These are phyloP conservation scores for Castanopsis chinensis DNA, from an alignment of 306 rosid genomes.

Conservation along the genomic window DNA sequence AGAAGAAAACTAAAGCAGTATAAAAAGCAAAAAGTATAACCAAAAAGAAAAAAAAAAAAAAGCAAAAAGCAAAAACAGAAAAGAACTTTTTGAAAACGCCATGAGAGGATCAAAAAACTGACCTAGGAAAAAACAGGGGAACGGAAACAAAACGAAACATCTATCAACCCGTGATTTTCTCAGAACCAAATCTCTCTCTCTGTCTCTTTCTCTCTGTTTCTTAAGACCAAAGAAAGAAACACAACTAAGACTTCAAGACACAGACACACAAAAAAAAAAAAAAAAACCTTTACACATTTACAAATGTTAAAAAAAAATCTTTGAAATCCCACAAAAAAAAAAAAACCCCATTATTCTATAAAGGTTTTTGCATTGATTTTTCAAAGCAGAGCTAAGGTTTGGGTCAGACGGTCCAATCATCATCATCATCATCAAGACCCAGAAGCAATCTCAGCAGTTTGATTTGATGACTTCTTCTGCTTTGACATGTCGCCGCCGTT, in stretches of 20 bases:
- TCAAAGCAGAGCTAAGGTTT: neutral
- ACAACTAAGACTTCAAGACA: neutral
- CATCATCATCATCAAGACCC: neutral
- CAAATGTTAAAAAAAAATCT: neutral
- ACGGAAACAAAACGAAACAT: neutral
- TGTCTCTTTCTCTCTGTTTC: neutral
- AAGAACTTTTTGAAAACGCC: slow-evolving; percentile 10
- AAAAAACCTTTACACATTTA: neutral
- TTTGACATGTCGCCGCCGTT: slow-evolving; percentile 44
- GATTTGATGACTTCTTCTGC: slow-evolving; percentile 47
- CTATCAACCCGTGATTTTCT: slow-evolving; percentile 17
- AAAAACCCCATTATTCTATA: no score
- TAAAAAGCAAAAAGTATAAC: neutral
- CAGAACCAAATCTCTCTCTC: neutral
- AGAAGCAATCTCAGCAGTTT: slow-evolving; percentile 1
- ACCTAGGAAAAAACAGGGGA: neutral
- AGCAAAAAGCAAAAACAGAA: neutral
- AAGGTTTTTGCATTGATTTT: neutral
- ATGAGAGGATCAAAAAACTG: slow-evolving; percentile 4
- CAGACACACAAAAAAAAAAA: neutral
- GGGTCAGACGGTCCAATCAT: slow-evolving; percentile 3
- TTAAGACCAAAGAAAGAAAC: slow-evolving; percentile 8
- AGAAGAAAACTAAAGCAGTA: neutral
- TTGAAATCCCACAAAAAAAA: neutral
- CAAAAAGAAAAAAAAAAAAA: neutral